Conservation (phyloP, 257 asterid species). For the Nicotiana obtusifolia region DNA sequence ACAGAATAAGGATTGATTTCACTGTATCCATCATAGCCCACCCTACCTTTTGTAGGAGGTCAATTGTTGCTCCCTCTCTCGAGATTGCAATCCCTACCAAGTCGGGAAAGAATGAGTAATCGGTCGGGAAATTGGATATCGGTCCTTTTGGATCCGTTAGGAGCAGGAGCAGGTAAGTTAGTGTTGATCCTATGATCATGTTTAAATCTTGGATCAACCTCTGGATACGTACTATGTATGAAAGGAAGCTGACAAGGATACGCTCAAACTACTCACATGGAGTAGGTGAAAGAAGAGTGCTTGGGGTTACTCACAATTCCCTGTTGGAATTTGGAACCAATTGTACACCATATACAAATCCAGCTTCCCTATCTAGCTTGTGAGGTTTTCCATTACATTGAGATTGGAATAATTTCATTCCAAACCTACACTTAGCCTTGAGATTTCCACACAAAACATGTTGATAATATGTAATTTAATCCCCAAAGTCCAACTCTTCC, state of each 20-base stretch:
- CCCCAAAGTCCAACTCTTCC: slow-evolving; percentile 8
- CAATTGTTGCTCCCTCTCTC: too few species aligned
- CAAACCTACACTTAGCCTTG: neutral
- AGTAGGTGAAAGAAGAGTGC: slow-evolving; percentile 23
- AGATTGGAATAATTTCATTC: neutral
- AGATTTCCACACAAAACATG: neutral
- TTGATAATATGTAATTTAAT: slow-evolving; percentile 10
- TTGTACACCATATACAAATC: neutral
- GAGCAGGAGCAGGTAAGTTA: too few species aligned
- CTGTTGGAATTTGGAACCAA: slow-evolving; percentile 23
- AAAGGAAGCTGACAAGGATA: slow-evolving; percentile 10
- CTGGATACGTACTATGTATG: neutral
- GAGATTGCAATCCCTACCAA: too few species aligned
- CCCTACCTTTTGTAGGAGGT: too few species aligned
- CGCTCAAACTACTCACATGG: slow-evolving; percentile 32
- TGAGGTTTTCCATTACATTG: neutral
- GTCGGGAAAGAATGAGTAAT: too few species aligned
- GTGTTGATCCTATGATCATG: too few species aligned
- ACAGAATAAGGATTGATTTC: too few species aligned
- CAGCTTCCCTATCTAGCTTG: neutral
- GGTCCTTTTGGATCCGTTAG: too few species aligned
- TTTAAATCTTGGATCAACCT: neutral
- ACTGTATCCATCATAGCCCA: too few species aligned
- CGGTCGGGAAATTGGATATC: too few species aligned
- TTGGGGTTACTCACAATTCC: slow-evolving; percentile 28